Conservation (phyloP, 192 early-diverging fungal genomes). For the Gigaspora rosea region DNA sequence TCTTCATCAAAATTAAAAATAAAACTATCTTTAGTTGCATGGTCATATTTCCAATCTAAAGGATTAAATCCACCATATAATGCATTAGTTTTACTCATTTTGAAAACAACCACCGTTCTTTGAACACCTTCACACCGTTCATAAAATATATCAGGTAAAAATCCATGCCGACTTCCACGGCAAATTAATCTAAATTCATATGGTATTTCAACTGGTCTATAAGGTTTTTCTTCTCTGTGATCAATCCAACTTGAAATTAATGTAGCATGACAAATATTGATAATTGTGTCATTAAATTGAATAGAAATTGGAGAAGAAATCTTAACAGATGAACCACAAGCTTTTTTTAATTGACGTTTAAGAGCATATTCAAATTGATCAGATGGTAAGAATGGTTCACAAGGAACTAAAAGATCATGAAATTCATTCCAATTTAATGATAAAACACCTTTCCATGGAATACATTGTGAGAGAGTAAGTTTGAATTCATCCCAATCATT, state of each 20-base stretch:
- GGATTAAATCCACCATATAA: constrained; percentile 22
- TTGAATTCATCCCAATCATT: constrained; percentile 11
- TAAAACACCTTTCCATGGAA: constrained; percentile 3
- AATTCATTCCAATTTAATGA: constrained; percentile 2
- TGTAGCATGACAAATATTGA: constrained; percentile 21
- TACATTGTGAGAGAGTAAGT: background rate
- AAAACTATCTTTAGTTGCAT: constrained; percentile 10
- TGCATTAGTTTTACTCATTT: background rate
- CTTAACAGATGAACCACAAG: background rate
- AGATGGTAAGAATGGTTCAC: background rate
- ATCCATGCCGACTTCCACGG: background rate
- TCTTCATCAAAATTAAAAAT: constrained; percentile 5
- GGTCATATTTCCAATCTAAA: constrained; percentile 20
- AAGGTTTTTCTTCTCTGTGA: background rate
- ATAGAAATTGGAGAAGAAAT: constrained; percentile 1
- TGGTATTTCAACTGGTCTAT: constrained; percentile 2
- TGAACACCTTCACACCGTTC: background rate
- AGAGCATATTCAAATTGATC: background rate
- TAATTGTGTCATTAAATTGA: background rate
- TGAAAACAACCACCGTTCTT: constrained; percentile 1
- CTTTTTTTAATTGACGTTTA: background rate
- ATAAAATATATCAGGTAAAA: constrained; percentile 6
- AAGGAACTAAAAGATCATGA: constrained; percentile 11
- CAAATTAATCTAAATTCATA: constrained; percentile 13
- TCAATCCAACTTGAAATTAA: constrained; percentile 20